Evolutionary conservation across 371 early-diverging fungal genomes (phyloP).

Genomic region (Conidiobolus coronatus): DNA sequence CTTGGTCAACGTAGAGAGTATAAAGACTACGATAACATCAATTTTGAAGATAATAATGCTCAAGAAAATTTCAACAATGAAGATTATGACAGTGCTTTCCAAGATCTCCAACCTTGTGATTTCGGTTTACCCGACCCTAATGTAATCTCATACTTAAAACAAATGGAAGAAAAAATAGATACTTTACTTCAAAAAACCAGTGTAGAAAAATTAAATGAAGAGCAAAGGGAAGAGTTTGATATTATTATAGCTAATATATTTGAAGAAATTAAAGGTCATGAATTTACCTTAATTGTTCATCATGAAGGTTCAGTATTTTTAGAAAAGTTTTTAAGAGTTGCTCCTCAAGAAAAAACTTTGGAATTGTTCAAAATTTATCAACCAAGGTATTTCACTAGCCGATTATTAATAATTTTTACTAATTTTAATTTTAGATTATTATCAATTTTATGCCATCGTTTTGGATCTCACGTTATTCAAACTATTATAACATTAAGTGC

Average conservation of each 20-base stretch:
- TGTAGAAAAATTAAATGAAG: background rate
- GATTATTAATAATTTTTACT: background rate
- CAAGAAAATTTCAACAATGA: too few species aligned
- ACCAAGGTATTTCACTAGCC: background rate
- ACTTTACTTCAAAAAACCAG: too few species aligned
- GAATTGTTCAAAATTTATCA: background rate
- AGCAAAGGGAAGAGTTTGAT: slow-evolving; percentile 22
- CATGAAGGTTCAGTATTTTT: slow-evolving; percentile 52
- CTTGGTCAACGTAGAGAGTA: too few species aligned
- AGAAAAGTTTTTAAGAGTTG: slow-evolving; percentile 53
- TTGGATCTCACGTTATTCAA: slow-evolving; percentile 69
- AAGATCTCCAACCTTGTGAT: too few species aligned
- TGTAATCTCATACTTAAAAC: too few species aligned
- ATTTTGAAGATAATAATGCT: too few species aligned
- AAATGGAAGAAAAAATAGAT: too few species aligned
- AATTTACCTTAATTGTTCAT: slow-evolving; percentile 43
- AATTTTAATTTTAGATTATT: slow-evolving; percentile 16
- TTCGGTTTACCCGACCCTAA: too few species aligned
- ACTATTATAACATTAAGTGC: slow-evolving; percentile 45
- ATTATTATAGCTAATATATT: slow-evolving; percentile 55
- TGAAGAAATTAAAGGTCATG: slow-evolving; percentile 48
- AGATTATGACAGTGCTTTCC: too few species aligned
- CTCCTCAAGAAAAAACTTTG: slow-evolving; percentile 14
- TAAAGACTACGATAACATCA: too few species aligned
- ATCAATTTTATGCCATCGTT: slow-evolving; percentile 52